A percentile compares a stretch with the other conserved stretches of the same genome.
phyloP scores from a whole-genome alignment of 2,329 filamentous ascomycete genomes.

The Ophiosphaerella korrae region DNA sequence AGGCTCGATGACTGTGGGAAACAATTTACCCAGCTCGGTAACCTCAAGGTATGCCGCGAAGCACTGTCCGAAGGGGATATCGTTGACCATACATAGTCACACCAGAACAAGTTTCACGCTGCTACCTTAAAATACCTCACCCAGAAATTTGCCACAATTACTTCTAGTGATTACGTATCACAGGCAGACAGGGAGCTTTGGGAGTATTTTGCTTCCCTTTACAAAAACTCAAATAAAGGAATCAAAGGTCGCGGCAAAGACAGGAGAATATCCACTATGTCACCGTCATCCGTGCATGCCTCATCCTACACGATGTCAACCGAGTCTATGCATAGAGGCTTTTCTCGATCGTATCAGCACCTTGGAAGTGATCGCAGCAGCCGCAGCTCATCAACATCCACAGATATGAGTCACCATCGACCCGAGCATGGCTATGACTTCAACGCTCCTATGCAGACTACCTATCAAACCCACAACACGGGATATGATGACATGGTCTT shows the following conservation, averaged over 20 bases:
- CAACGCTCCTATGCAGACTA: slow-evolving; percentile 31
- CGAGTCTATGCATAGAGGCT: slow-evolving; percentile 26
- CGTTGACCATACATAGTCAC: slow-evolving; percentile 60
- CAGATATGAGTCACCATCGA: slow-evolving; percentile 33
- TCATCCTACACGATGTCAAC: slow-evolving; percentile 31
- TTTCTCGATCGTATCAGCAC: slow-evolving; percentile 29
- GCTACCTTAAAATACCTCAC: slow-evolving; percentile 73
- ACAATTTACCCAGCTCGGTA: slow-evolving; percentile 86
- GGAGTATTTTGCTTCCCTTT: slow-evolving; percentile 83
- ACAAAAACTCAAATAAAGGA: slow-evolving; percentile 98
- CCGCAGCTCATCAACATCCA: slow-evolving; percentile 41
- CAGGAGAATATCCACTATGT: slow-evolving; percentile 62
- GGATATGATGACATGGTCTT: slow-evolving; percentile 45
- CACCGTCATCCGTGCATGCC: slow-evolving; percentile 31
- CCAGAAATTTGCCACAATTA: slow-evolving; percentile 68
- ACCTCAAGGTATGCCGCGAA: slow-evolving; percentile 72
- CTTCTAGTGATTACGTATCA: slow-evolving; percentile 66
- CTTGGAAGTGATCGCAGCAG: slow-evolving; percentile 42
- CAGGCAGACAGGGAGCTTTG: slow-evolving; percentile 76
- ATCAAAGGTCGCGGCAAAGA: slow-evolving; percentile 96
- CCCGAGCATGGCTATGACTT: slow-evolving; percentile 39
- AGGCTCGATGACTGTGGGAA: slow-evolving; percentile 83
- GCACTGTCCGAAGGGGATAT: neutral
- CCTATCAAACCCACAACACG: slow-evolving; percentile 25
- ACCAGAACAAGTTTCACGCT: slow-evolving; percentile 92